Base-by-base conservation (phyloP, 208 protist genomes). In the Leishmania gerbilli region DNA sequence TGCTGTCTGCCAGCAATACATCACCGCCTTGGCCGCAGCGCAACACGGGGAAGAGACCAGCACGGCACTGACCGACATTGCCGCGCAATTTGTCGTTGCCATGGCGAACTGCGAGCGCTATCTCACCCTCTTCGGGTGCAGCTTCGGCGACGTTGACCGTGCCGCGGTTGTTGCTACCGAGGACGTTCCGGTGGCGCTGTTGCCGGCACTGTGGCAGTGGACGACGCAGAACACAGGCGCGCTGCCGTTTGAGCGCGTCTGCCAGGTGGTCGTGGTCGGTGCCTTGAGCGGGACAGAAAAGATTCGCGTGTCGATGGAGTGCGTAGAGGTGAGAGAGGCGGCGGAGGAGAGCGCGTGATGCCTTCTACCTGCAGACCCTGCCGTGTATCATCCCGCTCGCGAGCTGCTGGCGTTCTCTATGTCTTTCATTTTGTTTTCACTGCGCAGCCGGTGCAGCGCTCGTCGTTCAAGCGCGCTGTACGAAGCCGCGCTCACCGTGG, bases 101-200 rank as follows among this genome's bases (percentile, higher is more conserved):
- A 88, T 92, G 71, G 89, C 92, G 31, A 96, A 95, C 79, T 87
- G 85, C 40, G 58, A 89, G 56, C 79, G 85, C 11, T 94, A 95
- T 80, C 83, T 90, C 60, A n/a, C 77, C 17, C 11, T 86, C 17
- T 87, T 89, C 68, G 24, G 68, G 3, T 62, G 71, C 21, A 45
- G 31, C 15, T 69, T 82, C 31, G 55, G 40, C 2, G 68, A 79
- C 17, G 80, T 86, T 17, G 83, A 82, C 13, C 85, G 88, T 69
- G 86, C 88, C 40, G 84, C 74, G 3, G 24, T 84, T 8, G 11
- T 89, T 21, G 85, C 74, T 1, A 80, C 84, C 53, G 69, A 77
- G 65, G 76, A 78, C 1, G 81, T 86, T 37, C 55, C 79, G 17
- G 71, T 89, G 58, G 56, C 31, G 1, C 62, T 79, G n/a, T 45